A percentile compares a stretch with the other conserved stretches of the same genome.
Evolutionary conservation across 176 grass and related monocot species (phyloP).

Genomic region (Puya raimondii): DNA sequence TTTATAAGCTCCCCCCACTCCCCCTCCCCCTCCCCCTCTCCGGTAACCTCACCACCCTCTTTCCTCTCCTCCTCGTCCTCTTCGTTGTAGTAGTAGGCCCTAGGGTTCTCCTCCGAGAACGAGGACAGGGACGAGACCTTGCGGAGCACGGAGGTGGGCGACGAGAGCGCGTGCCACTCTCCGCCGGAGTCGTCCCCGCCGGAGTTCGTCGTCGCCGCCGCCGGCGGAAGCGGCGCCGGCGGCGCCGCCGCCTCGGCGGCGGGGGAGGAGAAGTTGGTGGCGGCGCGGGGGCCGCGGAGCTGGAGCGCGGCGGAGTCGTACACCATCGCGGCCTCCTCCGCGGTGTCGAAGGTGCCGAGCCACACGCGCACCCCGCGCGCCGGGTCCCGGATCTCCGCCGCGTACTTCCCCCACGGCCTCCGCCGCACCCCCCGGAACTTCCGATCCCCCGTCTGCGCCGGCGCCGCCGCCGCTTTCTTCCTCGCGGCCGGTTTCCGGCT

Average conservation of each 20-base stretch:
- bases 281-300: constrained; percentile 44
- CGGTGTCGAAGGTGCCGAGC: constrained; percentile 95
- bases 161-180: constrained; percentile 50
- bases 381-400: constrained; percentile 88
- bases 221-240: neutral
- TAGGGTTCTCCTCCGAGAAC: neutral
- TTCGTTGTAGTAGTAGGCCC: constrained; percentile 9
- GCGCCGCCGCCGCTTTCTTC: constrained; percentile 5
- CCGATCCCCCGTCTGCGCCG: constrained; percentile 11
- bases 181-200: constrained; percentile 55
- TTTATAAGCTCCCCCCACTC: constrained; percentile 40
- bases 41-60: constrained; percentile 6
- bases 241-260: neutral
- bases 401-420: constrained; percentile 81
- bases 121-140: constrained; percentile 45
- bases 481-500: neutral
- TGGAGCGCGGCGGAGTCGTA: constrained; percentile 70
- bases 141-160: constrained; percentile 79
- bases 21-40: constrained; percentile 5
- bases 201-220: neutral
- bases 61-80: constrained; percentile 12
- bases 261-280: constrained; percentile 39
- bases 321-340: constrained; percentile 78
- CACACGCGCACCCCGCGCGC: constrained; percentile 70
- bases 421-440: constrained; percentile 82